Conservation (phyloP, 192 early-diverging fungal genomes). For the Coemansia sp. region DNA sequence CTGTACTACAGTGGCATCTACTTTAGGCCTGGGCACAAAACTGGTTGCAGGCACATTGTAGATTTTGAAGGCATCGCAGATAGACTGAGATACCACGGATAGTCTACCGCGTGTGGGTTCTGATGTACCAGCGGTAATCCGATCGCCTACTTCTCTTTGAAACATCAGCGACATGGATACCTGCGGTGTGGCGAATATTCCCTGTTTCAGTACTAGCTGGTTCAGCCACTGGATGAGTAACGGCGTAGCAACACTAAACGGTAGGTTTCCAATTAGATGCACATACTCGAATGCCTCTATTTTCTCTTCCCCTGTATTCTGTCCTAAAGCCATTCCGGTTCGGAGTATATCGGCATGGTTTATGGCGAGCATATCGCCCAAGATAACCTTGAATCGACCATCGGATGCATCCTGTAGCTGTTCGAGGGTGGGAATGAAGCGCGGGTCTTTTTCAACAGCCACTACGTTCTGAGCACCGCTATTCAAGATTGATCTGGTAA, state of each 20-base stretch:
- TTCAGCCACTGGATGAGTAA: conserved; percentile 72
- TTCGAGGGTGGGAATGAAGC: conserved; percentile 66
- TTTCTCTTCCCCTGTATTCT: conserved; percentile 7
- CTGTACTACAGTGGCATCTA: conserved; percentile 72
- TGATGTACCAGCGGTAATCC: conserved; percentile 56
- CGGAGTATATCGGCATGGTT: conserved; percentile 55
- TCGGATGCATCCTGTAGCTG: conserved; percentile 69
- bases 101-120: conserved; percentile 59
- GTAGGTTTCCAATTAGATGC: conserved; percentile 75
- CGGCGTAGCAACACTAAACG: conserved; percentile 72
- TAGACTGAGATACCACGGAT: conserved; percentile 66
- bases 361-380: conserved; percentile 64
- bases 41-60: conserved; percentile 58
- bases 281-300: conserved; percentile 31
- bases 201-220: conserved; percentile 51
- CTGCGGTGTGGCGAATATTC: conserved; percentile 55
- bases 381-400: conserved; percentile 53
- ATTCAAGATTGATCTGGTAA: conserved; percentile 75
- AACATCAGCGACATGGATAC: conserved; percentile 80
- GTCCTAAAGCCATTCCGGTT: conserved; percentile 13
- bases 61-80: conserved; percentile 62
- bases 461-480: conserved; percentile 59
- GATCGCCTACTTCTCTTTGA: conserved; percentile 73
- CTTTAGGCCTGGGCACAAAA: conserved; percentile 75
- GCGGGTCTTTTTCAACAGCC: conserved; percentile 68